Evolutionary conservation across 2,329 filamentous ascomycete genomes (phyloP), one percentile per base, ranked within the genome.

Genomic region (Tolypocladium guangdongense): DNA sequence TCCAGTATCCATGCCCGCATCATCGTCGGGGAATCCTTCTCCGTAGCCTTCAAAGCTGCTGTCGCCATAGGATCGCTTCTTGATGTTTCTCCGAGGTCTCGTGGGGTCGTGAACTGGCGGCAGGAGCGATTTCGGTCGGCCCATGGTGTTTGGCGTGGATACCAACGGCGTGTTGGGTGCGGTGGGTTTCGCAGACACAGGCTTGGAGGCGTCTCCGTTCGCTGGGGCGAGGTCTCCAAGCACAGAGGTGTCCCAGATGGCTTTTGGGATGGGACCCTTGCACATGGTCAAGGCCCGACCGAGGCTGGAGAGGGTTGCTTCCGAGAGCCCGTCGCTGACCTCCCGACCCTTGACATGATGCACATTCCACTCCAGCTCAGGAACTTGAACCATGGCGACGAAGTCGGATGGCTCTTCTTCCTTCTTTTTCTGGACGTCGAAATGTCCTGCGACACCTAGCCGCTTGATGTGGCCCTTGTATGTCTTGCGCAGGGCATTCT

Each of bases 21-120:
- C 86, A 58, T 88, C 85, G 57, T 90, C 86, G 11, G 78, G 78
- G 59, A 77, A 89, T 36, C 84, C 83, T 59, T 90, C 86, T 46
- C 81, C 80, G 62, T 90, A 90, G 43, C 87, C 87, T 62, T 87
- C 83, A 63, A 81, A 91, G 62, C 84, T 88, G 60, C 77, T 80
- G 58, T 91, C 87, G 39, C 84, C 83, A 64, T 90, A 91, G 57
- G 83, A 81, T 49, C 88, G 79, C 75, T 90, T 90, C 73, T 87
- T 88, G 57, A 81, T 77, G 53, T 76, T 74, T 49, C 87, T 78
- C 60, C 84, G 83, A 36, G 85, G 82, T 52, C 87, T 76, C 39
- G 73, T 67, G 12, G 71, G 68, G 53, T 80, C 76, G 35, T 75
- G 67, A n/a, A 65, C 68, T 32, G 68, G 62, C 24, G 67, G 55